Base-by-base conservation (phyloP, 306 rosid genomes). In the Rubus parviflorus region DNA sequence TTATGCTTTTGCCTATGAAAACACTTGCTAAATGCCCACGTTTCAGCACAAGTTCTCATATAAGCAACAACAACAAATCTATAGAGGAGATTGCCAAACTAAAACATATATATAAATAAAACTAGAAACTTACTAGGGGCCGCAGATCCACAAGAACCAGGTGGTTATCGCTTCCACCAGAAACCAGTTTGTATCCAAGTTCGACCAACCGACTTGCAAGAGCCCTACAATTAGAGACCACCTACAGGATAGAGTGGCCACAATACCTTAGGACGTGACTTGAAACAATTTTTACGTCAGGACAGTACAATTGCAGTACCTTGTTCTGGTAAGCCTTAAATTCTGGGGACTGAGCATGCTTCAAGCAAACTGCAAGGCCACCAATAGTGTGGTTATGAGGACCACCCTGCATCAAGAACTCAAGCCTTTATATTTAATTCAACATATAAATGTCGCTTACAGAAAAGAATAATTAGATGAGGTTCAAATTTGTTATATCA, bases 341-440 rank as follows among this genome's bases (percentile, higher is more conserved):
- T 74, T 90, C 95, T 35, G 83, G 87, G 37, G 95, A 85, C 66
- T 85, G 93, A 1, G 97, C 98, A 75, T 89, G 75, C 84, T 90
- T 87, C 85, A 94, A 84, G 88, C 93, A 89, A 64, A 92, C 97
- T 8, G 98, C 92, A 60, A 94, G 95, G 71, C 98, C 98, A 16
- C 97, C 98, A 77, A 94, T 94, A 68, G 96, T 94, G 89, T 94
- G 94, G 82, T 94, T 94, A 82, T 92, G 98, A 77, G 98, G 98
- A 85, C 98, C 98, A 70, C 98, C 98, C 98, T 94, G 83, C 75
- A 88, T 14, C 68, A 77, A 70, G 25, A 58, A 68, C 16, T 53
- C 65, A 10, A 73, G 23, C 41, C 62, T 23, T 40, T 46, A 45
- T 19, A 30, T 57, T n/a, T 30, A 43, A 47, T 30, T 23, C 8